Evolutionary conservation across 177 flowering plant species (phyloP), one percentile per base, ranked within the genome.

Genomic region (Vitis hybrid): DNA sequence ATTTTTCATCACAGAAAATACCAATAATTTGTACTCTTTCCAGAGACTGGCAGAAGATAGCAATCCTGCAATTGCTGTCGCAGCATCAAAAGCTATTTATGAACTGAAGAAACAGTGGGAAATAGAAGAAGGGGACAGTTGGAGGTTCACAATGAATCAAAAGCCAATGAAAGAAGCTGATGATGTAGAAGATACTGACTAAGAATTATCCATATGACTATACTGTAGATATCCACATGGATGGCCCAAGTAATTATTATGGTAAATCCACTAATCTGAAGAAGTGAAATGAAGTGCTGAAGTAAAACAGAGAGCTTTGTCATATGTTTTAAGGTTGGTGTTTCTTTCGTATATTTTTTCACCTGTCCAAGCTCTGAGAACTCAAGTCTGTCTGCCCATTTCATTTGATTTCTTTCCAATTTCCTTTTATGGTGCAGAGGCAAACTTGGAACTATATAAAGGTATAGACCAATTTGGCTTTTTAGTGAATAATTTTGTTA

Each of bases 41-140:
- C 90, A 95, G 99, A 92, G 97, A 76, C 81, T 93, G 75, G 94
- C 99, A 63, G 87, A 87, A 79, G 99, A 95, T 70, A 90, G 89
- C 82, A 92, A 93, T 67, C 96, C 96, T 38, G 87, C 90, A 61
- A 86, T 93, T 67, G 96, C 99, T 28, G 80, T 79, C 5, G 97
- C 99, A 6, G 99, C 98, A 65, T 82, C 97, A 11, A 93, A 71
- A 74, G 87, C 99, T 4, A 93, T 95, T 22, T 24, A 73, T 50
- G 99, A 92, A 69, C 82, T 92, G 71, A 93, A 89, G 73, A 88
- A 84, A 75, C 99, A 95, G 71, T 95, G 95, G 98, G 88, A 95
- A 72, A 87, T 95, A 54, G 92, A 87, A 76, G 99, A 92, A 69
- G 99, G 97, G 12, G 98, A 95, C 59, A 89, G 85, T 76, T 91